Percentiles rank a stretch among this genome's conserved stretches.
These are phyloP conservation scores for Colletotrichum abscissum DNA, from an alignment of 2,329 filamentous ascomycete genomes.

Conservation along the genomic window DNA sequence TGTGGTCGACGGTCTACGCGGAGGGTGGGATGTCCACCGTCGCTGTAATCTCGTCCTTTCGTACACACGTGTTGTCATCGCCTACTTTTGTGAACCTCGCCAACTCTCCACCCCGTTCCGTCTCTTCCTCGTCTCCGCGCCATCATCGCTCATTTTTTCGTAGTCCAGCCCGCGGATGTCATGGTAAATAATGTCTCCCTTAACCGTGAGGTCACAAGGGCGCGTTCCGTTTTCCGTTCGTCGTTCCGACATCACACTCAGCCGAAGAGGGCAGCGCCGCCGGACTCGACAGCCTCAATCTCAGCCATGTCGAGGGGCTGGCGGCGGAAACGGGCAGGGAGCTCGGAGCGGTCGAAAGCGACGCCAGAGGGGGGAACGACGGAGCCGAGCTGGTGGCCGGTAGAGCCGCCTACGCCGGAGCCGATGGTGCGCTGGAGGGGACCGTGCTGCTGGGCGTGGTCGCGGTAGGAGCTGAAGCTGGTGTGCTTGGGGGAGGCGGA, in stretches of 20 bases:
- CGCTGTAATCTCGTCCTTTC: not conserved
- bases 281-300: conserved; percentile 96
- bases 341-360: conserved; percentile 89
- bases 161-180: not conserved
- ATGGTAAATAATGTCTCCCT: not conserved
- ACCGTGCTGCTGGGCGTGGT: conserved; percentile 82
- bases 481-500: conserved; percentile 57
- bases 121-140: not conserved
- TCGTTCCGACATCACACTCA: conserved; percentile 43
- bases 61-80: not conserved
- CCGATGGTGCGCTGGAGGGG: conserved; percentile 73
- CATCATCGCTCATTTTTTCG: conserved; percentile 1
- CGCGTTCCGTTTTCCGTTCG: not conserved
- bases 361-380: conserved; percentile 78
- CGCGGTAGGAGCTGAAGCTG: conserved; percentile 81
- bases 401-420: conserved; percentile 66
- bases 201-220: not conserved
- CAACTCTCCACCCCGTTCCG: not conserved
- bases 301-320: conserved; percentile 80
- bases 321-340: conserved; percentile 85
- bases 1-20: not conserved
- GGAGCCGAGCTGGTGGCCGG: conserved; percentile 79
- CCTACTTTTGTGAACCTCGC: not conserved
- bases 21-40: not conserved
- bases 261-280: conserved; percentile 75